A percentile compares a stretch with the other conserved stretches of the same genome.
These are phyloP conservation scores for Gleditsia sinensis DNA, from an alignment of 306 rosid genomes.

Conservation along the genomic window DNA sequence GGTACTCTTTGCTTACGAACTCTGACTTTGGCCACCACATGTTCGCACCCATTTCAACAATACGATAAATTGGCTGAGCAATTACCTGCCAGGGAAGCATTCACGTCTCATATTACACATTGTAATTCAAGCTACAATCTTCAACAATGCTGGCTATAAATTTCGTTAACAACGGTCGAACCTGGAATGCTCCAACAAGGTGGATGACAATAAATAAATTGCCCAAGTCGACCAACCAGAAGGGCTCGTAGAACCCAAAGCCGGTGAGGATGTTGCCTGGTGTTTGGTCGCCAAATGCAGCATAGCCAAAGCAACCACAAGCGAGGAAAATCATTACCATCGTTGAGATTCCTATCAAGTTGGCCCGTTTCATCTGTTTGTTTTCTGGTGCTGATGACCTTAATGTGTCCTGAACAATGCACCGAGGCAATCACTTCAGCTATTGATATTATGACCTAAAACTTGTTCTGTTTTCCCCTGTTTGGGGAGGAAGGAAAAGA, in stretches of 20 bases:
- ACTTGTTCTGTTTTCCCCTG: too few relatives aligned
- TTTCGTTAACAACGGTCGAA: not conserved
- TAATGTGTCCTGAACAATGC: slow-evolving; percentile 50
- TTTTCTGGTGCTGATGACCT: slow-evolving; percentile 62
- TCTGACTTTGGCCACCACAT: slow-evolving; percentile 52
- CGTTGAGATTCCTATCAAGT: slow-evolving; percentile 44
- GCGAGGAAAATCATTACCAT: slow-evolving; percentile 49
- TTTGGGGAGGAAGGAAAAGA: too few relatives aligned
- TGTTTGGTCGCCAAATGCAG: slow-evolving; percentile 64
- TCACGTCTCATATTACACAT: too few relatives aligned
- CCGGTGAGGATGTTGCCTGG: slow-evolving; percentile 72
- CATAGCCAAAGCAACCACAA: slow-evolving; percentile 59
- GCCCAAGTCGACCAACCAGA: slow-evolving; percentile 57
- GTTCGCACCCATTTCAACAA: slow-evolving; percentile 50
- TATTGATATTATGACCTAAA: too few relatives aligned
- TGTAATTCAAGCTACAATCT: too few relatives aligned
- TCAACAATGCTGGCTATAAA: too few relatives aligned
- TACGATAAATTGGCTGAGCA: slow-evolving; percentile 52
- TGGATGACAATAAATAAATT: slow-evolving; percentile 58
- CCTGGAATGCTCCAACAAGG: slow-evolving; percentile 72
- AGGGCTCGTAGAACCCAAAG: slow-evolving; percentile 59
- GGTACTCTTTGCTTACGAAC: slow-evolving; percentile 43
- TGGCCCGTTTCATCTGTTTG: slow-evolving; percentile 63
- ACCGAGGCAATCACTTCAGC: not conserved
- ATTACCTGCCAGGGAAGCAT: too few relatives aligned